phyloP scores from a whole-genome alignment of 2,329 filamentous ascomycete genomes.

The Arthroderma uncinatum region DNA sequence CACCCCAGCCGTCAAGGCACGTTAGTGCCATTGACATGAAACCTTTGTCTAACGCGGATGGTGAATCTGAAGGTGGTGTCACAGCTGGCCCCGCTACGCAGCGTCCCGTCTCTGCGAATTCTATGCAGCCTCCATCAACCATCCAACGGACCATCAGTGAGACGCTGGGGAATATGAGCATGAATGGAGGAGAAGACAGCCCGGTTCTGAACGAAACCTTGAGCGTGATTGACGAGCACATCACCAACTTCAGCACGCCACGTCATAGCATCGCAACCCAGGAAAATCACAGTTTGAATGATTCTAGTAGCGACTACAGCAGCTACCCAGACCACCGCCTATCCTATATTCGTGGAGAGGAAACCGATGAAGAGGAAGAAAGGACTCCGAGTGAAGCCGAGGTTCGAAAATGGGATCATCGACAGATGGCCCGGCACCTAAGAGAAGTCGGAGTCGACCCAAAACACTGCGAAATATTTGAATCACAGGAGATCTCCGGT shows the following conservation, averaged over 20 bases:
- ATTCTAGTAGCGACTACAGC: constrained; percentile 86
- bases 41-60: constrained; percentile 15
- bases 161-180: constrained; percentile 41
- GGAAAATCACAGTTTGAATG: constrained; percentile 49
- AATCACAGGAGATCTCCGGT: constrained; percentile 89
- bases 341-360: constrained; percentile 77
- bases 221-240: constrained; percentile 94
- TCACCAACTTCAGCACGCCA: constrained; percentile 67
- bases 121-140: constrained; percentile 17
- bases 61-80: constrained; percentile 1
- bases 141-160: constrained; percentile 37
- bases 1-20: constrained; percentile 33
- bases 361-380: constrained; percentile 83
- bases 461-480: constrained; percentile 84
- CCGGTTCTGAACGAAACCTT: constrained; percentile 88
- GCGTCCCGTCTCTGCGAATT: neutral
- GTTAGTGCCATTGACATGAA: constrained; percentile 24
- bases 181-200: constrained; percentile 48
- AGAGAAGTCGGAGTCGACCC: constrained; percentile 76
- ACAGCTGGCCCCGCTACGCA: constrained; percentile 11
- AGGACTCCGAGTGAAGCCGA: constrained; percentile 57
- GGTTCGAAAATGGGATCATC: constrained; percentile 67
- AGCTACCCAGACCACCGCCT: constrained; percentile 62
- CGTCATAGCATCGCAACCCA: constrained; percentile 44
- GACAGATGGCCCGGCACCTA: constrained; percentile 78